Conservation (phyloP, 495 filamentous ascomycete genomes). For the Tuber melanosporum region DNA sequence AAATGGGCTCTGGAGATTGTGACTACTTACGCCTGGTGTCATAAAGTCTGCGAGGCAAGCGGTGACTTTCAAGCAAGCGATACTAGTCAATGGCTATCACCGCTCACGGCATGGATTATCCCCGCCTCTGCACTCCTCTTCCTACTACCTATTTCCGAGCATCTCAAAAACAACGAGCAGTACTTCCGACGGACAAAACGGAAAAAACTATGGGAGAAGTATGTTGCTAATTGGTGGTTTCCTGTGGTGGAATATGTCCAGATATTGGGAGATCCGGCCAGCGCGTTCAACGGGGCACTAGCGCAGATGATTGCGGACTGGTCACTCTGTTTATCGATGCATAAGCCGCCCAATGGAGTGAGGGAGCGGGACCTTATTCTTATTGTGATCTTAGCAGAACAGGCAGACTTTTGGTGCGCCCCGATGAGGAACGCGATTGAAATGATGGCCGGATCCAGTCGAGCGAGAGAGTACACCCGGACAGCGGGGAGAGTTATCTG, state of each 20-base stretch:
- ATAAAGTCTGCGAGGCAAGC: conserved; percentile 21
- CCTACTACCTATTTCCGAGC: conserved; percentile 35
- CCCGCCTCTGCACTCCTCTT: conserved; percentile 34
- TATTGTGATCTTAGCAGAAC: conserved; percentile 35
- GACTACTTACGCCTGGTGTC: conserved; percentile 34
- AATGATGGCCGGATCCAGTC: conserved; percentile 27
- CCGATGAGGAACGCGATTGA: conserved; percentile 30
- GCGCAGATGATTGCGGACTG: conserved; percentile 35
- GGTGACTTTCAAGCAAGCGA: conserved; percentile 27
- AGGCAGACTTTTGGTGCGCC: conserved; percentile 20
- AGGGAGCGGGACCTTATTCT: conserved; percentile 32
- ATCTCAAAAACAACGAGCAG: conserved; percentile 22
- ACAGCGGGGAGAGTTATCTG: conserved; percentile 35
- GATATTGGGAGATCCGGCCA: conserved; percentile 37
- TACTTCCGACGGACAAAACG: conserved; percentile 5
- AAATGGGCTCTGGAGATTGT: conserved; percentile 30
- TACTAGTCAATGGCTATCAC: conserved; percentile 36
- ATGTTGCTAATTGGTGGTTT: conserved; percentile 31
- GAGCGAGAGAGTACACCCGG: conserved; percentile 34
- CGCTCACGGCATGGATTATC: conserved; percentile 36
- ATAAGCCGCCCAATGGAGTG: conserved; percentile 18
- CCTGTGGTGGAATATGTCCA: conserved; percentile 30
- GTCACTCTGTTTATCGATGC: conserved; percentile 26
- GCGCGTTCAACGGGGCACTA: conserved; percentile 36
- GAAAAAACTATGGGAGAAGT: conserved; percentile 19